These are phyloP conservation scores for Dioscorea dumetorum DNA, from an alignment of 106 monocot genomes.

Conservation along the genomic window DNA sequence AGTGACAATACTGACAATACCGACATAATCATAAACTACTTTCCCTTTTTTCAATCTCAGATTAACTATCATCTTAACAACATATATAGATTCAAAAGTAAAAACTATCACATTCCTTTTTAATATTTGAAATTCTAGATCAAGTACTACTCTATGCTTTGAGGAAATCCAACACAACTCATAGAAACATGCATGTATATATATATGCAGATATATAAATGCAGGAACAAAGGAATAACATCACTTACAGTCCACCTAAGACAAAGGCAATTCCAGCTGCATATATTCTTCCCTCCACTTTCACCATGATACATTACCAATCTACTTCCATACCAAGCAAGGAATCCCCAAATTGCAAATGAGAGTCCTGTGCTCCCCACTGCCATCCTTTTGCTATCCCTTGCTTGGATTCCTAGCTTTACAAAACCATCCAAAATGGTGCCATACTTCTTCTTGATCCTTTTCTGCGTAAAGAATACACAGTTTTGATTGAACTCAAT, in stretches of 20 bases:
- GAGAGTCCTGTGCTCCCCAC: slow-evolving; percentile 62
- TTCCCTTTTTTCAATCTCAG: too few species aligned
- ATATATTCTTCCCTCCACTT: slow-evolving; percentile 69
- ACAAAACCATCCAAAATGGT: slow-evolving; percentile 36
- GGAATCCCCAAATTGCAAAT: slow-evolving; percentile 77
- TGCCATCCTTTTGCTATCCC: slow-evolving; percentile 72
- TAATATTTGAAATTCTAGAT: too few species aligned
- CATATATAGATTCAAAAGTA: too few species aligned
- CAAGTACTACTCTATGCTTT: too few species aligned
- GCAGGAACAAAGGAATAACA: not conserved
- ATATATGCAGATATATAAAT: not conserved
- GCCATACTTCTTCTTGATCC: slow-evolving; percentile 37
- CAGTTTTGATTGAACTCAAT: slow-evolving; percentile 59
- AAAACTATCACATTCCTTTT: too few species aligned
- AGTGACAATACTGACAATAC: too few species aligned
- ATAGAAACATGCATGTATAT: not conserved
- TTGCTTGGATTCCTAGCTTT: slow-evolving; percentile 62
- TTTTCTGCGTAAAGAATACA: slow-evolving; percentile 84
- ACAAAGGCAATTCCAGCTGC: slow-evolving; percentile 72
- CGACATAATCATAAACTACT: too few species aligned
- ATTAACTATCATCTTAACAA: too few species aligned
- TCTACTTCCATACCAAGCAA: slow-evolving; percentile 83
- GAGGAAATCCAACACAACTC: too few species aligned
- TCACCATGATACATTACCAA: slow-evolving; percentile 67
- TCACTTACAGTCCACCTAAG: slow-evolving; percentile 65